Evolutionary conservation across 305 asterid species (phyloP).

Genomic region (Fraxinus paxiana): DNA sequence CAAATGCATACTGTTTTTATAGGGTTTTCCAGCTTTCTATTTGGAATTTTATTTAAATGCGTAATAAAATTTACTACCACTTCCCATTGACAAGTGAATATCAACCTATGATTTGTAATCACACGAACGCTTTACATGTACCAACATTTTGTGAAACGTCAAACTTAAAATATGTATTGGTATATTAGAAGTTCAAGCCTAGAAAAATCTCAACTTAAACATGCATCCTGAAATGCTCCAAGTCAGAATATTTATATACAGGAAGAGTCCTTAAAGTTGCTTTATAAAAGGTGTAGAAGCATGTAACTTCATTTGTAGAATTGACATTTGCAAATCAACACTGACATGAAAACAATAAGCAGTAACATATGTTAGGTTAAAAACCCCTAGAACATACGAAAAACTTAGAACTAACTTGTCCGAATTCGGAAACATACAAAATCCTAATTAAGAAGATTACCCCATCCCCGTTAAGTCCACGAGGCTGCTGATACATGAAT

Average conservation of each 20-base stretch:
- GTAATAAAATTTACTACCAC: background rate
- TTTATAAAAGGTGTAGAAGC: background rate
- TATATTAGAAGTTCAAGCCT: background rate
- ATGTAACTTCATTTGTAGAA: conserved; percentile 2
- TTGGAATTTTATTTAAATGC: background rate
- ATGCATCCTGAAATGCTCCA: background rate
- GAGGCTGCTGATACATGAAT: background rate
- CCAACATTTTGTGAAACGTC: background rate
- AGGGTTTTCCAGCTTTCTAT: background rate
- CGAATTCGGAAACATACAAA: background rate
- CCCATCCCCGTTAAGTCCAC: background rate
- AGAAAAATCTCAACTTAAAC: background rate
- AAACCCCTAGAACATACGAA: background rate
- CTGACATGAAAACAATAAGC: background rate
- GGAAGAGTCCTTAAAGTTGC: background rate
- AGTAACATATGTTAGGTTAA: background rate
- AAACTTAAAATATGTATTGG: background rate
- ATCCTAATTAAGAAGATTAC: background rate
- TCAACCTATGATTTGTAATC: background rate
- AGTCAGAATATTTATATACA: background rate
- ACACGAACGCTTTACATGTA: background rate
- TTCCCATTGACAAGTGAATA: background rate
- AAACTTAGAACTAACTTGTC: background rate
- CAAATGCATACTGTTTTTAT: background rate
- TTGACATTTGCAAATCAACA: background rate